These are phyloP conservation scores for Fusarium buharicum DNA, from an alignment of 2,329 filamentous ascomycete genomes.

Conservation along the genomic window DNA sequence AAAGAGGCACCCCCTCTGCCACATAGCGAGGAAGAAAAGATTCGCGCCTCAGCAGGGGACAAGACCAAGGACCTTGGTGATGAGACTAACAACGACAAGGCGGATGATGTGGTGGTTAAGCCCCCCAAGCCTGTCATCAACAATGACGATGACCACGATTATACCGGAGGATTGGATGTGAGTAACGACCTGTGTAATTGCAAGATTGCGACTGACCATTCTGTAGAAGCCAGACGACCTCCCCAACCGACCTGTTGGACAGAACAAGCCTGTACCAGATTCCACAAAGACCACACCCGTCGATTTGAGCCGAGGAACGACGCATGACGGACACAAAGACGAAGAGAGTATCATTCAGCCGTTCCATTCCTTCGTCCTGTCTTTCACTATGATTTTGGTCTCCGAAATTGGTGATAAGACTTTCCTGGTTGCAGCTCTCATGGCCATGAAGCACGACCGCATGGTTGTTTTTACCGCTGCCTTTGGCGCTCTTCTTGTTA, in stretches of 20 bases:
- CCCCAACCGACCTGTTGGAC: constrained; percentile 80
- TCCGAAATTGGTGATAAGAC: constrained; percentile 99
- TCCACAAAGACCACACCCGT: constrained; percentile 73
- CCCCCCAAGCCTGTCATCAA: constrained; percentile 52
- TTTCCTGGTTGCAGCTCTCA: constrained; percentile 94
- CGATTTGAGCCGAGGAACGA: constrained; percentile 54
- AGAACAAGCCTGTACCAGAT: constrained; percentile 74
- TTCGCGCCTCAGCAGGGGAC: constrained; percentile 56
- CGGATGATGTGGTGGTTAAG: constrained; percentile 27
- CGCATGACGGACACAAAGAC: constrained; percentile 58
- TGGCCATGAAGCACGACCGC: constrained; percentile 98
- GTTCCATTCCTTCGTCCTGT: constrained; percentile 88
- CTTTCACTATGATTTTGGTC: constrained; percentile 96
- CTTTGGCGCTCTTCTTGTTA: constrained; percentile 88
- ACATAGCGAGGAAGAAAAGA: constrained; percentile 80
- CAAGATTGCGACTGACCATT: constrained; percentile 31
- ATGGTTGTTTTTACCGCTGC: constrained; percentile 94
- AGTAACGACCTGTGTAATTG: constrained; percentile 7
- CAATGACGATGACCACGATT: constrained; percentile 48
- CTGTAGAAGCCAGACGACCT: constrained; percentile 81
- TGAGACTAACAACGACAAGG: constrained; percentile 5
- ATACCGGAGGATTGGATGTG: constrained; percentile 53
- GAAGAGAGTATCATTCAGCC: constrained; percentile 77
- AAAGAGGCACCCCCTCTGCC: constrained; percentile 87
- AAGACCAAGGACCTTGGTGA: constrained; percentile 16